Evolutionary conservation across 345 rosid genomes (phyloP), one percentile per base, ranked within the genome.

Genomic region (Arabidopsis arenosa): DNA sequence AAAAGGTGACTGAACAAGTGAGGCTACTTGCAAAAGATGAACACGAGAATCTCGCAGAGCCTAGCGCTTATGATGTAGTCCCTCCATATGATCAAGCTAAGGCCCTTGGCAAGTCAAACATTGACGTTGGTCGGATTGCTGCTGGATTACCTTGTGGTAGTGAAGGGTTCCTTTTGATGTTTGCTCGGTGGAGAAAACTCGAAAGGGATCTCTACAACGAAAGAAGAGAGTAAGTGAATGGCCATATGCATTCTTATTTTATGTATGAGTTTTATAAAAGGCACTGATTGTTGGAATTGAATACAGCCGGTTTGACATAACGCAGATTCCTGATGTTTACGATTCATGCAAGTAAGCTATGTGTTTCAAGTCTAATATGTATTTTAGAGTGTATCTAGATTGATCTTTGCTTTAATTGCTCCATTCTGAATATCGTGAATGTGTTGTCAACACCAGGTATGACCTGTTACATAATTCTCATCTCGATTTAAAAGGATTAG

Each of bases 91-190:
- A 96, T 80, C 97, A 96, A 89, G 99, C 99, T 41, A 93, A 86
- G 72, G 99, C 99, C 64, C 97, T 96, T 81, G 99, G 99, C 66
- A 96, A 93, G 86, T 88, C 91, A 70, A 91, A 91, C 77, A 96
- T 96, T 63, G 99, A 96, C 64, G 87, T 88, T 66, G 97, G 90
- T 80, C 98, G 97, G 52, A 96, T 96, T 76, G 96, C 98, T 85
- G 98, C 96, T 75, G 99, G 99, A 70, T 81, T 96, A 73, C 99
- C 99, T 37, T 96, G 99, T 82, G 99, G 99, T 44, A 91, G 91
- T 76, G 99, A 96, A 81, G 99, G 99, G 69, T 93, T 93, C 79
- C 91, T 96, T 77, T 86, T 96, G 86, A 96, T 96, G 99, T 93
- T 72, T 88, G 97, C 98, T 75, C 96, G 99, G 49, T 93, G 99